These are phyloP conservation scores for Apiospora saccharicola DNA, from an alignment of 2,329 filamentous ascomycete species.

Conservation along the genomic window DNA sequence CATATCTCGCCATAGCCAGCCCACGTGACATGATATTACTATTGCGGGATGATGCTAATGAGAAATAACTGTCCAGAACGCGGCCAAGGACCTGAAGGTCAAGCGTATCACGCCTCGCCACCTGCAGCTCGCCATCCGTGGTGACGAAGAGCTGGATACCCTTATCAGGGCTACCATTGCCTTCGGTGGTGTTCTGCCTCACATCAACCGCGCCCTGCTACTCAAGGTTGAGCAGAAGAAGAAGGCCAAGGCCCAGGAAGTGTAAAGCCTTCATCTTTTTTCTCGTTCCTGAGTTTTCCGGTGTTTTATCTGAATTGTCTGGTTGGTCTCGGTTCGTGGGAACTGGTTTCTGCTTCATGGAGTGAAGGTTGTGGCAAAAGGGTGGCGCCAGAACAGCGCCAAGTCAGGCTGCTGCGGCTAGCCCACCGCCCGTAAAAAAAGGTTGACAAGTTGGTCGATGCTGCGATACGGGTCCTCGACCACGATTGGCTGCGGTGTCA, in stretches of 20 bases:
- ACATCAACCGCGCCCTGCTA: constrained; percentile 97
- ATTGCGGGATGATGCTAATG: constrained; percentile 18
- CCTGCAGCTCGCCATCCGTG: constrained; percentile 95
- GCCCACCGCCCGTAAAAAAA: neutral
- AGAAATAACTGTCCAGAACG: constrained; percentile 71
- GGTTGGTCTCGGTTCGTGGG: constrained; percentile 20
- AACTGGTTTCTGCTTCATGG: constrained; percentile 16
- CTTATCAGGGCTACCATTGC: constrained; percentile 97
- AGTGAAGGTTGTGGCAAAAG: constrained; percentile 19
- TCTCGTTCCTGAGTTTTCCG: constrained; percentile 9
- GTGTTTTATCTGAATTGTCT: constrained; percentile 22
- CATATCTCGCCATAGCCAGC: neutral
- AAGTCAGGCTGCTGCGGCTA: constrained; percentile 3
- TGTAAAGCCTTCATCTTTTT: constrained; percentile 39
- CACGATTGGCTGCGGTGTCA: constrained; percentile 1
- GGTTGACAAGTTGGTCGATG: neutral
- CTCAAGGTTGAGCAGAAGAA: constrained; percentile 98
- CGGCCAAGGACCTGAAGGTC: constrained; percentile 99
- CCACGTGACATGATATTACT: constrained; percentile 22
- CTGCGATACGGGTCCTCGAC: neutral
- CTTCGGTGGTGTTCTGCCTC: constrained; percentile 96
- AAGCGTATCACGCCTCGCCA: constrained; percentile 99
- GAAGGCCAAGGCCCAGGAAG: constrained; percentile 69
- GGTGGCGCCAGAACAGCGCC: constrained; percentile 11
- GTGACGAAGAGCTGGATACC: constrained; percentile 97